A percentile compares a stretch with the other conserved stretches of the same genome.
Evolutionary conservation across 2,329 filamentous ascomycete genomes (phyloP).

Genomic region (Aspergillus sp.): DNA sequence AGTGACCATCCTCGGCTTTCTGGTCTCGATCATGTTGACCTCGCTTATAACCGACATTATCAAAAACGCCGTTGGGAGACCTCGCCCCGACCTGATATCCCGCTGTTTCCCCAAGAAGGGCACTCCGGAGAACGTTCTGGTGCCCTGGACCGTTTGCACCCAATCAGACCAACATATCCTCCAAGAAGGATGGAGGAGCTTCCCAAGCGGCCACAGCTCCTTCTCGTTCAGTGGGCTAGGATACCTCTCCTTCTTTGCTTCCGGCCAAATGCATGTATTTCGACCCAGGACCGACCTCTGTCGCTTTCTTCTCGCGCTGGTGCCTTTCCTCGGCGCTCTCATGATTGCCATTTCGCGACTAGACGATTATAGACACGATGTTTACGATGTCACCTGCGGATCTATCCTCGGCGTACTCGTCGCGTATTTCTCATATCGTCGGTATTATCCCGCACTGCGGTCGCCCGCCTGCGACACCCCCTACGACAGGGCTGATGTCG

Average conservation of each 20-base stretch:
- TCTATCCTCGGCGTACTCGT: conserved; percentile 54
- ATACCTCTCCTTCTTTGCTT: conserved; percentile 53
- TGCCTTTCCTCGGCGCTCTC: conserved; percentile 55
- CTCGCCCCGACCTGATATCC: conserved; percentile 82
- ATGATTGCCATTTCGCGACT: conserved; percentile 61
- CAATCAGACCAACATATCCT: conserved; percentile 54
- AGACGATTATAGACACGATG: conserved; percentile 63
- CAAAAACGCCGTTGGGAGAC: conserved; percentile 82
- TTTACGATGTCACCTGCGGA: conserved; percentile 60
- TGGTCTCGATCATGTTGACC: conserved; percentile 72
- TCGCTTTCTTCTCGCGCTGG: conserved; percentile 53
- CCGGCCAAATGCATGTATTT: conserved; percentile 58
- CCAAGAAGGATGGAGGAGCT: conserved; percentile 64
- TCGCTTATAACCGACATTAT: conserved; percentile 83
- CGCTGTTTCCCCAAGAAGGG: conserved; percentile 71
- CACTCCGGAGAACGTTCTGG: conserved; percentile 54
- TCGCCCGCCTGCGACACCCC: conserved; percentile 52
- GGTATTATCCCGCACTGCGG: conserved; percentile 57
- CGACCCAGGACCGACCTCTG: conserved; percentile 57
- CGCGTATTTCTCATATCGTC: conserved; percentile 57
- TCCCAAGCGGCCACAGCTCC: conserved; percentile 62
- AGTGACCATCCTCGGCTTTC: conserved; percentile 76
- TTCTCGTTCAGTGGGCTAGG: conserved; percentile 61
- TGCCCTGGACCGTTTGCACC: conserved; percentile 47
- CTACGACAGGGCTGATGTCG: conserved; percentile 36